Evolutionary conservation across 805 yeast species (phyloP), one percentile per base, ranked within the genome.

Genomic region (Torulaspora franciscae): DNA sequence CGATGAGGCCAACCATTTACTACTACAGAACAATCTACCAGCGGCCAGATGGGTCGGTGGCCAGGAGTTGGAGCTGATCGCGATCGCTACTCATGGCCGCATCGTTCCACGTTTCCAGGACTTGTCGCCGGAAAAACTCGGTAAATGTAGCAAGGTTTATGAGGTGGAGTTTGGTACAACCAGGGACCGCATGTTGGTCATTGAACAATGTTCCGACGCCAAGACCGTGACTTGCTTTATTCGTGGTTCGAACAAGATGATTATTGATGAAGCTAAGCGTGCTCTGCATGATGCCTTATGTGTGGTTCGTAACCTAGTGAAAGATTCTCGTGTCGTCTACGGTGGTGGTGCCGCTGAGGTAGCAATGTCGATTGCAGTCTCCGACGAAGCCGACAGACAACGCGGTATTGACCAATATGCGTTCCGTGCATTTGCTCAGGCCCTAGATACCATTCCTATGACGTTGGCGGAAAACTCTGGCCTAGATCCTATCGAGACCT

Each of bases 21-120:
- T 93, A 48, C 73, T 90, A 56, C 85, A 91, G 58, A 88, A 91
- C 67, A 78, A 86, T 34, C 76, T 93, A 51, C 95, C 96, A 30
- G 98, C 98, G 19, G 93, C 93, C 32, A 81, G 99, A 72, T 93
- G 99, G 99, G 95, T 93, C 42, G 99, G 98, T 49, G 99, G 98
- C 35, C 87, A 95, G 42, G 99, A 91, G 60, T 76, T 91, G 56
- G 99, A 91, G 71, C 77, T 88, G 52, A 81, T 95, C 60, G 99
- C 99, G 28, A 91, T 93, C 66, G 97, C 98, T 37, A 95, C 99
- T 8, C 83, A 88, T 61, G 99, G 98, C 47, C 83, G 95, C 61
- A 93, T 93, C 58, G 99, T 93, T 34, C 96, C 99, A 35, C 75
- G 99, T 59, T 93, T 93, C 69, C 97, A 93, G 70, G 99, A 93